Base-by-base conservation (phyloP, 2,329 filamentous ascomycete species). In the Lecanicillium sp. region DNA sequence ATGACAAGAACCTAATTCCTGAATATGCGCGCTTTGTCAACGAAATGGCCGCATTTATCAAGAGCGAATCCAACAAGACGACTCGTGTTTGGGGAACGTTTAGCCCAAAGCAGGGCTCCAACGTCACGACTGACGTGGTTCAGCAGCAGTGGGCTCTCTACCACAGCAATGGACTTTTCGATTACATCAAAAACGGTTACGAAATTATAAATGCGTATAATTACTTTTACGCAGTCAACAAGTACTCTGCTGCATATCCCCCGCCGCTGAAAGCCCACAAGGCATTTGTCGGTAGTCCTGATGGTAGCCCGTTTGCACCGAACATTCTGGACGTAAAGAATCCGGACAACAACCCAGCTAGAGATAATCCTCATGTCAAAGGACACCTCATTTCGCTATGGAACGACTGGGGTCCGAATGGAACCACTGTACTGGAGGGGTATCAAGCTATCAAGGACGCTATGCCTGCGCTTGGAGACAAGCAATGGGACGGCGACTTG, bases 61-160 rank as follows among this genome's bases (percentile, higher is more conserved):
- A 53, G 3, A 37, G 45, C 9, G 53, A 53, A 1, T 43, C 57
- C 1, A 58, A 56, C 1, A 74, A 74, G 44, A 51, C 41, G 1
- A 60, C 69, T 4, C 62, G 71, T 1, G 72, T 76, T 37, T 77
- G 72, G 73, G 72, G 72, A 11, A 71, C 68, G 0, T 47, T 51
- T 25, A 33, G 46, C 2, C 48, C 48, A 1, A 14, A 43, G 2
- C 38, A 39, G 0, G 45, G 46, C 5, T 32, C 45, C 14, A 44
- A 44, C 16, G 43, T 48, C 16, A 39, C 45, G 28, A 49, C 45
- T 28, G 37, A 44, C 5, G 43, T 51, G 3, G 73, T 35, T 73
- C 47, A 46, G 16, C 40, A 49, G 6, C 48, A 51, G 31, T 50
- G 48, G 48, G 44, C 48, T 28, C 43, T 43, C 22, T 48, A 44